Percentiles rank a stretch among this genome's conserved stretches.
Evolutionary conservation across 495 filamentous ascomycete species (phyloP).

Genomic region (Penicillium herquei): DNA sequence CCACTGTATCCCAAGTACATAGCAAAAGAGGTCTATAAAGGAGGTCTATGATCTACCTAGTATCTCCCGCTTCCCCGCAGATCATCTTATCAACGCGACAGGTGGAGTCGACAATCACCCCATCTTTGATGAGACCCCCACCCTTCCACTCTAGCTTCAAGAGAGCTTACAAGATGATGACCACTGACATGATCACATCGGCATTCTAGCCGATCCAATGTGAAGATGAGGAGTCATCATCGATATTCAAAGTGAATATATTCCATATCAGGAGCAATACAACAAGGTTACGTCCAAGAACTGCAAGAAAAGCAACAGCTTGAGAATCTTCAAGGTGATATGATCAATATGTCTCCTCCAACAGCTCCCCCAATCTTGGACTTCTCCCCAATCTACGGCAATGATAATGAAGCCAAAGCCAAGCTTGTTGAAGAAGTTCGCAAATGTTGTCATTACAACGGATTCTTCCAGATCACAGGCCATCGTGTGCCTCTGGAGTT

Average conservation of each 20-base stretch:
- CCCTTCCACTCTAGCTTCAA: conserved; percentile 3
- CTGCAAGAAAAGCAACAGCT: no score
- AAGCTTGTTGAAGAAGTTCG: conserved; percentile 30
- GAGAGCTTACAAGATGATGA: neutral
- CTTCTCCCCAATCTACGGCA: conserved; percentile 35
- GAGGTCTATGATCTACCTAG: no score
- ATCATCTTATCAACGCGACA: conserved; percentile 10
- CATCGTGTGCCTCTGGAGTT: conserved; percentile 41
- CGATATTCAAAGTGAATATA: neutral
- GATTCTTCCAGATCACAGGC: conserved; percentile 51
- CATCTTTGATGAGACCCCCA: conserved; percentile 24
- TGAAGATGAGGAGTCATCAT: neutral
- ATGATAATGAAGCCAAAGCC: conserved; percentile 27
- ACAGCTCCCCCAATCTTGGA: conserved; percentile 35
- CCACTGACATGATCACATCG: conserved; percentile 6
- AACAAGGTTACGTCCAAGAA: no score
- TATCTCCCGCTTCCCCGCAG: conserved; percentile 8
- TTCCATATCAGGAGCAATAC: neutral
- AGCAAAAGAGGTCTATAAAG: no score
- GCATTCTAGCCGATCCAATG: conserved; percentile 18
- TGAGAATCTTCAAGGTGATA: no score
- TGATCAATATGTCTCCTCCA: conserved; percentile 18
- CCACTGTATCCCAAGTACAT: no score
- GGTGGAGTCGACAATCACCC: conserved; percentile 11
- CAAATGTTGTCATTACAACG: conserved; percentile 38